Evolutionary conservation across 371 early-diverging fungal species (phyloP).

Genomic region (Lichtheimia ramosa): DNA sequence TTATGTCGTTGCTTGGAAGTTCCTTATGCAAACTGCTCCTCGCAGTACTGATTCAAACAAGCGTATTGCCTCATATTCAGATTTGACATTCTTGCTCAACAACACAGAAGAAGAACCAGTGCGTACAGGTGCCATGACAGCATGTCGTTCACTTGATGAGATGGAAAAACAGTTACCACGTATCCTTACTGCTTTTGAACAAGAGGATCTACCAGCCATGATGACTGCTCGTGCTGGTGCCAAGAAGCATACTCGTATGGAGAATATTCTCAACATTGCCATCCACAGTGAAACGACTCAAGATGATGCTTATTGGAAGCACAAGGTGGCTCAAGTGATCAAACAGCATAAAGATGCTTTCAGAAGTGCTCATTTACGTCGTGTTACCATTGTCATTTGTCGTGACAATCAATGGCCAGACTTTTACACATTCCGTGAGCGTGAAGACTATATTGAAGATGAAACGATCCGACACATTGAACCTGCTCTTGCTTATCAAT

Average conservation of each 20-base stretch:
- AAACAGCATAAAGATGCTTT: conserved; percentile 57
- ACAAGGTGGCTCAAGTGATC: conserved; percentile 60
- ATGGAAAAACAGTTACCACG: conserved; percentile 51
- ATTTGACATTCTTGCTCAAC: conserved; percentile 68
- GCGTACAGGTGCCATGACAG: conserved; percentile 72
- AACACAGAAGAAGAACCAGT: conserved; percentile 64
- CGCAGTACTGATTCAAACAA: conserved; percentile 52
- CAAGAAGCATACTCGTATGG: conserved; percentile 37
- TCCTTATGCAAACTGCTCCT: conserved; percentile 66
- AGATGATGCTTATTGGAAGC: conserved; percentile 69
- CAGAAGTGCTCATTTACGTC: conserved; percentile 79
- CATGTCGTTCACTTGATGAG: conserved; percentile 58
- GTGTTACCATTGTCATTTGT: conserved; percentile 88
- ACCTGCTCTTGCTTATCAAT: conserved; percentile 97
- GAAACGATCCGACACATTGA: conserved; percentile 95
- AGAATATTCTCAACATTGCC: conserved; percentile 83
- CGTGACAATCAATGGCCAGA: conserved; percentile 83
- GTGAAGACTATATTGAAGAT: conserved; percentile 85
- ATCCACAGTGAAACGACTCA: conserved; percentile 55
- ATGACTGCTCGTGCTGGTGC: conserved; percentile 15
- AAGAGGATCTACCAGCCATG: conserved; percentile 43
- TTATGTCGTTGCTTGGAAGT: conserved; percentile 80
- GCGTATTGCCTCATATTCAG: conserved; percentile 75
- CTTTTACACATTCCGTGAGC: conserved; percentile 96
- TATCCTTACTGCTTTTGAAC: conserved; percentile 55